Evolutionary conservation across 116 monocot genomes (phyloP), one percentile per base, ranked within the genome.

Genomic region (Trichopus zeylanicus): DNA sequence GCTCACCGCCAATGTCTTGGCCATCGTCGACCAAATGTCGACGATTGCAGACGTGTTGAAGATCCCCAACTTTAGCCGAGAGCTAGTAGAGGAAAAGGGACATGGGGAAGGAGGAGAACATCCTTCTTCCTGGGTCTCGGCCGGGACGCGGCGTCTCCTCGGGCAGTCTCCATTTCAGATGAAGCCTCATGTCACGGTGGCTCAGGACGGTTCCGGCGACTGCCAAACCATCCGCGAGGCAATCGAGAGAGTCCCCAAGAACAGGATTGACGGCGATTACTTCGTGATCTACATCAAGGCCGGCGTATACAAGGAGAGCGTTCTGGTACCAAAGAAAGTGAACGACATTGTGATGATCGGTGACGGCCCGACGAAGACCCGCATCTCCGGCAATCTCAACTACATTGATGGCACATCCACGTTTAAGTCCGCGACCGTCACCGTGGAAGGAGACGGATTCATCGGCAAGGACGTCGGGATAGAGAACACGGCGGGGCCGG

Each of bases 401-500:
- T 76, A 63, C 60, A 46, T 62, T 29, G 78, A 70, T 20, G 76
- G 81, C 31, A 53, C 60, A 0, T 48, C 63, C 46, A 90, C 90
- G 30, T 81, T 73, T 67, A 68, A 76, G n/a, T 78, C 90, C 0
- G 78, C 76, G 3, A 1, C 6, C 55, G 37, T 70, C 87, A 87
- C 71, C 37, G 89, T 69, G n/a, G 46, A 75, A 9, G 88, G 84
- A 0, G 71, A 77, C n/a, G 73, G 85, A 10, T 93, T 93, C 77
- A 66, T 85, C 0, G 85, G 67, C 0, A 76, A 68, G 77, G 71
- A 79, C 66, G 26, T 93, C 8, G 82, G 75, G 19, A 60, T 93
- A 46, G 85, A 82, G 75, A 93, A 93, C 89, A 57, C 89, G 9
- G 93, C 93, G 0, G 89, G 93, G 5, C 24, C 93, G 16, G 80